These are phyloP conservation scores for Aspergillus neotritici DNA, from an alignment of 2,329 filamentous ascomycete species.

Conservation along the genomic window DNA sequence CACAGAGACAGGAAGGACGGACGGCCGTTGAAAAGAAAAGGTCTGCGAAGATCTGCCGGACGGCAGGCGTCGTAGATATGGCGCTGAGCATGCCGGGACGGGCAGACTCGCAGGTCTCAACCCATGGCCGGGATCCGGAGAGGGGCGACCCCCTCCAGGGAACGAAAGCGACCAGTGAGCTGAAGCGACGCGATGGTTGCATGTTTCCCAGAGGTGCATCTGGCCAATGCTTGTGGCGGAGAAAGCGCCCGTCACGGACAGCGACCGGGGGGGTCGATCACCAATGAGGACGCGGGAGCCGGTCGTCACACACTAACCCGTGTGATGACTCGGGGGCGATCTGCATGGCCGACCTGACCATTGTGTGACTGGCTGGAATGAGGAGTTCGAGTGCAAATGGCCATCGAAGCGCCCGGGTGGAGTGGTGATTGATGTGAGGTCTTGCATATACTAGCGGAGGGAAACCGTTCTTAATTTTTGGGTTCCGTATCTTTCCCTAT, in stretches of 20 bases:
- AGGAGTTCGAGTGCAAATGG: neutral
- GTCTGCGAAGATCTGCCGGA: conserved; percentile 17
- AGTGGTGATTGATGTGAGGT: neutral
- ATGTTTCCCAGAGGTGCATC: conserved; percentile 29
- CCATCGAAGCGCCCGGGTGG: conserved; percentile 4
- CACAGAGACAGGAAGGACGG: conserved; percentile 11
- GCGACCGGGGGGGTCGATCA: conserved; percentile 13
- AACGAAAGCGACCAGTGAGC: no score
- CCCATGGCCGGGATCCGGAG: conserved; percentile 21
- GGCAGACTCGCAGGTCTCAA: conserved; percentile 11
- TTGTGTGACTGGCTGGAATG: conserved; percentile 6
- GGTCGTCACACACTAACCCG: conserved; percentile 31
- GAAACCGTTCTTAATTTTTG: no score
- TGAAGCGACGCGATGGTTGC: conserved; percentile 8
- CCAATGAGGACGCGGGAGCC: conserved; percentile 24
- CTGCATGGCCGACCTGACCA: conserved; percentile 22
- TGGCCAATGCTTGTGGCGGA: conserved; percentile 29
- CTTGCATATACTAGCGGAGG: no score
- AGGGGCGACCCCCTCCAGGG: conserved; percentile 16
- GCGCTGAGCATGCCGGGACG: conserved; percentile 1
- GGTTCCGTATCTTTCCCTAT: no score
- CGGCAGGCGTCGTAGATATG: conserved; percentile 27
- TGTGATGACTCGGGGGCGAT: conserved; percentile 27
- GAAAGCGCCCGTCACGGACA: conserved; percentile 30
- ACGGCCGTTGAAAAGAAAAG: conserved; percentile 8